phyloP scores from a whole-genome alignment of 1,284 basidiomycete species.

The Schizophyllum amplum region DNA sequence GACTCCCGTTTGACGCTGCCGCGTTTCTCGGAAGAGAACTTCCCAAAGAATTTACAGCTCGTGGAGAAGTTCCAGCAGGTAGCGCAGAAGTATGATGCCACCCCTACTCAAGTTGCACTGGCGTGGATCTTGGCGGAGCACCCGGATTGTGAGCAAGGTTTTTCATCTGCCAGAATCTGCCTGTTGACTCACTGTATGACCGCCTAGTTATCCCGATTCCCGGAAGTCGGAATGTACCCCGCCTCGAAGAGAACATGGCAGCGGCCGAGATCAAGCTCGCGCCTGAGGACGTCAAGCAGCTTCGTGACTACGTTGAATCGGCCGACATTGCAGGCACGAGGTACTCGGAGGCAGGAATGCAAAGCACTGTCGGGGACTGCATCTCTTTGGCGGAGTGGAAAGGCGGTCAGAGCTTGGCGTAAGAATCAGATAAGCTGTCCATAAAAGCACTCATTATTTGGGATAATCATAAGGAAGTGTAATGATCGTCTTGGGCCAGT shows the following conservation, averaged over 20 bases:
- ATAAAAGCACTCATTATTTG: too few species aligned
- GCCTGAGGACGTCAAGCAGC: constrained; percentile 4
- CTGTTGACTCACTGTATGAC: background rate
- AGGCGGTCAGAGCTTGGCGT: too few species aligned
- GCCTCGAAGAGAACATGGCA: constrained; percentile 9
- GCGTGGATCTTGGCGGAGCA: constrained; percentile 38
- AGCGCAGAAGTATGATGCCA: constrained; percentile 34
- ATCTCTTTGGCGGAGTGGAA: constrained; percentile 8
- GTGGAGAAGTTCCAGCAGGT: constrained; percentile 36
- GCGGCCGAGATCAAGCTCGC: constrained; percentile 6
- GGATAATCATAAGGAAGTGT: too few species aligned
- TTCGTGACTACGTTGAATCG: constrained; percentile 6
- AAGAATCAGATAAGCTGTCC: too few species aligned
- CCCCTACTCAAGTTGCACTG: constrained; percentile 36
- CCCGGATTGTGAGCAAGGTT: constrained; percentile 21
- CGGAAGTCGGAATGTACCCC: constrained; percentile 1
- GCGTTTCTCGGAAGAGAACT: constrained; percentile 32
- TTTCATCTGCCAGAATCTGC: constrained; percentile 31
- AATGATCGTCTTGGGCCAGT: too few species aligned
- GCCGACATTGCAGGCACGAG: constrained; percentile 10
- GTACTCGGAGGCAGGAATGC: background rate
- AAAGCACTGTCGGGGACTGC: constrained; percentile 9
- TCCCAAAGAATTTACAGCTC: constrained; percentile 30
- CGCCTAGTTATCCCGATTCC: constrained; percentile 8
- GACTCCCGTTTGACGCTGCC: constrained; percentile 10